Evolutionary conservation across 768 basidiomycete genomes (phyloP).

Genomic region (Goffeauzyma gilvescens): DNA sequence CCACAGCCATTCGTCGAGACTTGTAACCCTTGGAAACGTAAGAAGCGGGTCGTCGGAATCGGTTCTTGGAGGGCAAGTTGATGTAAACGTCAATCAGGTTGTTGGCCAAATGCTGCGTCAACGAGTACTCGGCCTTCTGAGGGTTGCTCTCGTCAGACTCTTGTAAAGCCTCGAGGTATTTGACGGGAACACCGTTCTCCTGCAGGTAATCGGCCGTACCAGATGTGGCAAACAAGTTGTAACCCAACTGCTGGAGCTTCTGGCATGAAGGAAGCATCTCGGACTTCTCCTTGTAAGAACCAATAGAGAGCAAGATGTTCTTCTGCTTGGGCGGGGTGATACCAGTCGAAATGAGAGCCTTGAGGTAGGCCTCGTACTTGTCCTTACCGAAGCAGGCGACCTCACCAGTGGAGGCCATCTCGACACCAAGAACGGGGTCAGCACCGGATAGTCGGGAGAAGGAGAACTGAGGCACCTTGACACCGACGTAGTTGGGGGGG

Average conservation of each 20-base stretch:
- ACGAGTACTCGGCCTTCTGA: constrained; percentile 91
- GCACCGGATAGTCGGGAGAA: constrained; percentile 92
- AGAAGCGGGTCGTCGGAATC: constrained; percentile 87
- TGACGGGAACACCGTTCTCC: constrained; percentile 91
- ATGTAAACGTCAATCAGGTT: constrained; percentile 99
- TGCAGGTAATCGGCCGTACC: constrained; percentile 93
- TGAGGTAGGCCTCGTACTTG: constrained; percentile 96
- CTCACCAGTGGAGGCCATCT: constrained; percentile 99
- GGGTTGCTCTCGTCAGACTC: constrained; percentile 42
- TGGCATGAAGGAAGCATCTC: constrained; percentile 89
- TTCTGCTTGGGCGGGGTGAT: constrained; percentile 88
- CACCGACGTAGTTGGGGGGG: constrained; percentile 83
- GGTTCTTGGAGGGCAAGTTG: constrained; percentile 94
- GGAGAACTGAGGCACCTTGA: constrained; percentile 99
- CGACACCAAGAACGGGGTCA: constrained; percentile 90
- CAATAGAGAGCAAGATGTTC: constrained; percentile 91
- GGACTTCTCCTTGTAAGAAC: constrained; percentile 90
- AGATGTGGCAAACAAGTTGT: constrained; percentile 88
- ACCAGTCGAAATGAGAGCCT: constrained; percentile 89
- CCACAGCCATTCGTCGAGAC: constrained; percentile 95
- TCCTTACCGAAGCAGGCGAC: constrained; percentile 95
- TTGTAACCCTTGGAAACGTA: constrained; percentile 93
- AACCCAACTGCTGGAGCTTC: constrained; percentile 80
- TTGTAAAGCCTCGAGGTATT: constrained; percentile 79
- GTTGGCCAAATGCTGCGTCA: constrained; percentile 80